phyloP scores from a whole-genome alignment of 208 protist species.

The Trypanosoma mega region DNA sequence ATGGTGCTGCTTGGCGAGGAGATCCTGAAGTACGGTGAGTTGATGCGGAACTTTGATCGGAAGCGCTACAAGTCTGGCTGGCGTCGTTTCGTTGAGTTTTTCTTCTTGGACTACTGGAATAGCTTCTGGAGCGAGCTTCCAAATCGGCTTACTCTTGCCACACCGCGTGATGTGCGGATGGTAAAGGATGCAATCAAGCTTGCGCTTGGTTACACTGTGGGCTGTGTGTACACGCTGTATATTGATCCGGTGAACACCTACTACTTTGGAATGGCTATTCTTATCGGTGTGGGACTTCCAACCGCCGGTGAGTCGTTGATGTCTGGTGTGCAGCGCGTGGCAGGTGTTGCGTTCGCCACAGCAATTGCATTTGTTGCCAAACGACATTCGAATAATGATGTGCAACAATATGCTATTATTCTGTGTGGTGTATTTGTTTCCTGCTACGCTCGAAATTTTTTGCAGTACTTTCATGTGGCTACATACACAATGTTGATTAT shows the following conservation, averaged over 20 bases:
- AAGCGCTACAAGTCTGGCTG: slow-evolving; percentile 42
- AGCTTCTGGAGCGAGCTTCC: slow-evolving; percentile 69
- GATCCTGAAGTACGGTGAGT: slow-evolving; percentile 41
- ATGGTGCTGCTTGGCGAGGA: slow-evolving; percentile 48
- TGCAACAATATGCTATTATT: slow-evolving; percentile 28
- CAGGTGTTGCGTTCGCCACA: slow-evolving; percentile 46
- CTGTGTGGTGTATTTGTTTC: slow-evolving; percentile 41
- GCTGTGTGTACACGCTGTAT: slow-evolving; percentile 36
- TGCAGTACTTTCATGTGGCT: slow-evolving; percentile 35
- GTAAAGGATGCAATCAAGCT: slow-evolving; percentile 68
- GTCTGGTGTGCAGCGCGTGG: slow-evolving; percentile 52
- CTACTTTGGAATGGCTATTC: slow-evolving; percentile 75
- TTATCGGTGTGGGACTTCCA: slow-evolving; percentile 54
- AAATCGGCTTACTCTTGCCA: slow-evolving; percentile 51
- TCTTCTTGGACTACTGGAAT: slow-evolving; percentile 58
- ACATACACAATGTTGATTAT: slow-evolving; percentile 52
- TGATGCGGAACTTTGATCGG: slow-evolving; percentile 51
- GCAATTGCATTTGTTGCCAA: slow-evolving; percentile 48
- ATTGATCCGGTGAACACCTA: slow-evolving; percentile 47
- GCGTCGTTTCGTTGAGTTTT: slow-evolving; percentile 50
- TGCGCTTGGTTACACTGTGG: slow-evolving; percentile 53
- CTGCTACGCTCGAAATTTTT: slow-evolving; percentile 35
- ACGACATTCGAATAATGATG: slow-evolving; percentile 32
- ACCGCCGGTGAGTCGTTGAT: slow-evolving; percentile 61
- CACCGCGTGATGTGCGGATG: slow-evolving; percentile 62